Conservation (phyloP, 1,139 yeast genomes). For the Nakaseomyces delphensis region DNA sequence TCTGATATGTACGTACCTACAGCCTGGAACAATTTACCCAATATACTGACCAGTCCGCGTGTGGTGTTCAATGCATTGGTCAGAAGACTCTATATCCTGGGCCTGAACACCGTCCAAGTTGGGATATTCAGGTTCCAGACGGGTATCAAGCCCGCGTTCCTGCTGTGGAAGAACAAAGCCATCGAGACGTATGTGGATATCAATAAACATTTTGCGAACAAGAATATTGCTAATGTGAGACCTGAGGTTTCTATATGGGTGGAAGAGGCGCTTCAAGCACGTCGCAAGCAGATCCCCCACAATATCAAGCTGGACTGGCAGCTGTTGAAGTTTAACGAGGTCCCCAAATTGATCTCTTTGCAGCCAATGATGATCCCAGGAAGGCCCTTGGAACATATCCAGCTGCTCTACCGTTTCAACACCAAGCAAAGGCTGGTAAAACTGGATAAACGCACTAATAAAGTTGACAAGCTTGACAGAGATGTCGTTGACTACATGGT, state of each 20-base stretch:
- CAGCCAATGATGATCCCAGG: conserved; percentile 60
- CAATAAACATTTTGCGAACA: conserved; percentile 58
- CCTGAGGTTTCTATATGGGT: conserved; percentile 51
- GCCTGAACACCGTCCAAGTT: conserved; percentile 56
- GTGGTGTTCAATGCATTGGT: conserved; percentile 35
- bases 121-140: conserved; percentile 56
- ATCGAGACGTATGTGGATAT: conserved; percentile 57
- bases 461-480: conserved; percentile 43
- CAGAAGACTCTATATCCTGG: conserved; percentile 46
- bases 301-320: conserved; percentile 66
- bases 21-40: conserved; percentile 39
- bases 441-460: conserved; percentile 39
- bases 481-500: conserved; percentile 67
- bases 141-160: conserved; percentile 54
- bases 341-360: conserved; percentile 65
- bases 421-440: conserved; percentile 62
- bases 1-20: conserved; percentile 44
- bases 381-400: conserved; percentile 54
- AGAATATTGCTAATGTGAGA: conserved; percentile 37
- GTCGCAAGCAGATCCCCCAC: conserved; percentile 50
- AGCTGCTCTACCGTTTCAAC: conserved; percentile 66
- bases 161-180: conserved; percentile 67
- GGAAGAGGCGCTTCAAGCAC: conserved; percentile 45
- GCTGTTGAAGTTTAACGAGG: conserved; percentile 53
- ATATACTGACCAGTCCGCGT: conserved; percentile 36